Percentiles rank a stretch among this genome's conserved stretches.
These are phyloP conservation scores for Pistacia integerrima DNA, from an alignment of 345 rosid species.

Conservation along the genomic window DNA sequence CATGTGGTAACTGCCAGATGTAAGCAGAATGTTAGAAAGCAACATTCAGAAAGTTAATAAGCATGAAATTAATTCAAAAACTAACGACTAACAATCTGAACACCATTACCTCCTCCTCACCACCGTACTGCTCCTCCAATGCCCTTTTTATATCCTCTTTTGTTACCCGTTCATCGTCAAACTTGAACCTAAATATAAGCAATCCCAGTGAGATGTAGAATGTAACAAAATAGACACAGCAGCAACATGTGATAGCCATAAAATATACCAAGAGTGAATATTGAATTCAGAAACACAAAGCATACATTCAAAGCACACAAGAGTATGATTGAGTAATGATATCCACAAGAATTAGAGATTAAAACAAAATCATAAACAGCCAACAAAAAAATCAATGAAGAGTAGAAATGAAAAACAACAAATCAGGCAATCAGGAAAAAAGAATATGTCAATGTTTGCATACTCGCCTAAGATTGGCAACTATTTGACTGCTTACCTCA, in stretches of 20 bases:
- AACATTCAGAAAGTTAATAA: neutral
- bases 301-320: neutral
- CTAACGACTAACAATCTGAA: neutral
- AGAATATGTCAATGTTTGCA: neutral
- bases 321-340: neutral
- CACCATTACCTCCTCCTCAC: conserved; percentile 84
- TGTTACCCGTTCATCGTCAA: conserved; percentile 96
- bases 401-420: neutral
- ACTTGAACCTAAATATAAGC: conserved; percentile 60
- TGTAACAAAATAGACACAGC: neutral
- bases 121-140: conserved; percentile 96
- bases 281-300: neutral
- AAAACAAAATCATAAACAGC: neutral
- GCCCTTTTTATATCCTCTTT: conserved; percentile 94
- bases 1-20: conserved; percentile 72
- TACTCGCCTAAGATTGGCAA: neutral
- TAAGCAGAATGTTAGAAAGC: neutral
- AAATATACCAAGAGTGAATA: neutral
- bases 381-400: neutral
- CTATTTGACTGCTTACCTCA: neutral
- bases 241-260: neutral
- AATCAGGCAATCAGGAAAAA: neutral
- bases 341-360: neutral
- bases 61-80: neutral
- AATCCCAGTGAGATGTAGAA: neutral